Conservation (phyloP, 2,329 filamentous ascomycete genomes). For the Phialophora macrospora region DNA sequence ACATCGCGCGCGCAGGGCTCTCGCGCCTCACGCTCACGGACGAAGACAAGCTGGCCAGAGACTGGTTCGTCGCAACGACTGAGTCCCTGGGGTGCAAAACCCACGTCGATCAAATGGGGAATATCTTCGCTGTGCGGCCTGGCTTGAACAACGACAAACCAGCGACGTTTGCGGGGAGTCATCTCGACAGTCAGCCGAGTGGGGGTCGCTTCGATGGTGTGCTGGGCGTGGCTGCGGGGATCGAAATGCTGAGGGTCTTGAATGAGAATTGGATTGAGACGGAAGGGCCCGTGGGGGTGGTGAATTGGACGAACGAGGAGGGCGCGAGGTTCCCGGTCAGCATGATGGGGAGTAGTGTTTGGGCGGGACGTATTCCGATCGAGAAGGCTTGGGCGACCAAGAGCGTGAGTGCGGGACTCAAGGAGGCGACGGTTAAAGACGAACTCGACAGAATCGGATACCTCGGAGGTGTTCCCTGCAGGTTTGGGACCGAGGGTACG, state of each 20-base stretch:
- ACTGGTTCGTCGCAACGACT: constrained; percentile 74
- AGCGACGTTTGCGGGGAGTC: constrained; percentile 41
- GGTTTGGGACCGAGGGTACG: constrained; percentile 53
- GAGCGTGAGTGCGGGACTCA: constrained; percentile 59
- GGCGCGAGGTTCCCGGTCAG: constrained; percentile 77
- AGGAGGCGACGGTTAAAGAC: constrained; percentile 60
- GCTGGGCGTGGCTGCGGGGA: constrained; percentile 71
- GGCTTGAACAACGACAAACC: constrained; percentile 61
- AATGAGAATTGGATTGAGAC: constrained; percentile 71
- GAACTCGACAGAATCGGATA: constrained; percentile 73
- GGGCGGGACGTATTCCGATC: constrained; percentile 69
- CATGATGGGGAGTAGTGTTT: constrained; percentile 77
- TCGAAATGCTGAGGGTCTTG: constrained; percentile 73
- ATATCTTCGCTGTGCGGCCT: constrained; percentile 74
- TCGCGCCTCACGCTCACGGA: constrained; percentile 71
- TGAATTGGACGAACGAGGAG: constrained; percentile 85
- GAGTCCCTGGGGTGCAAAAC: constrained; percentile 68
- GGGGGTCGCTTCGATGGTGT: constrained; percentile 77
- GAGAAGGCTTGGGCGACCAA: constrained; percentile 64
- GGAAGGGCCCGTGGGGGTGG: constrained; percentile 71
- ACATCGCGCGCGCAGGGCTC: constrained; percentile 28
- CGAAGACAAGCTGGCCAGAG: constrained; percentile 70
- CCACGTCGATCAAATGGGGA: constrained; percentile 75
- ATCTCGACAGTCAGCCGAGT: constrained; percentile 58
- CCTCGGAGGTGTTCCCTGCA: constrained; percentile 61